Base-by-base conservation (phyloP, 2,329 filamentous ascomycete genomes). In the Incumbomyces delicatus region DNA sequence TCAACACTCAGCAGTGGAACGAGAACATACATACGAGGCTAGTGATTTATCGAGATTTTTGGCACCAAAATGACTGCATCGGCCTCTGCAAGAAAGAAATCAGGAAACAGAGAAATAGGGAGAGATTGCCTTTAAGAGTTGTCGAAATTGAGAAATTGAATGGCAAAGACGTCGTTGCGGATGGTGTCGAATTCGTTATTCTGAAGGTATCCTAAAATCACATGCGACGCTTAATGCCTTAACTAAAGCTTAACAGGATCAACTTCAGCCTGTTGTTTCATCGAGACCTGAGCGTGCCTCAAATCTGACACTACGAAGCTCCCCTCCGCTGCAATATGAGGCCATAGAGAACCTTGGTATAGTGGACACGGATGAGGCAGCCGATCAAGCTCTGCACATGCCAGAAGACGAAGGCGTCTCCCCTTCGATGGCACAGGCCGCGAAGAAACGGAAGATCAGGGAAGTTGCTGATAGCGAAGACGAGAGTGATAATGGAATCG, bases 1-100 rank as follows among this genome's bases (percentile, higher is more conserved):
- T 95, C 52, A 83, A 83, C 47, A 81, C 84, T 12, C 73, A 73
- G 16, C 78, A 84, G 35, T 95, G 89, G 89, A 88, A 95, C 50
- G 80, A 78, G 53, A 83, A 80, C 29, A 70, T 95, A 32, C 77
- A 79, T 51, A 85, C 80, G 35, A 75, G 87, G 45, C 63, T 95
- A 50, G 82, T 83, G 18, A 64, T 95, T 30, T 94, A 92, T 63
- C 76, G 84, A 57, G 87, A 95, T 66, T 89, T 78, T 76, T 75
- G 71, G 51, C 47, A 52, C 12, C 51, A 57, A 32, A 62, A 70
- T 47, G 59, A 63, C 14, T 66, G 70, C 18, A 69, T 70, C 50
- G 16, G 20, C 11, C 71, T 73, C 54, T 27, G 41, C 14, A 22
- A 39, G 16, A 27, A 48, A n/a, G 39, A 48, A 34, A 39, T 35